phyloP scores from a whole-genome alignment of 345 rosid genomes.

The Eucalyptus sideroxylon region DNA sequence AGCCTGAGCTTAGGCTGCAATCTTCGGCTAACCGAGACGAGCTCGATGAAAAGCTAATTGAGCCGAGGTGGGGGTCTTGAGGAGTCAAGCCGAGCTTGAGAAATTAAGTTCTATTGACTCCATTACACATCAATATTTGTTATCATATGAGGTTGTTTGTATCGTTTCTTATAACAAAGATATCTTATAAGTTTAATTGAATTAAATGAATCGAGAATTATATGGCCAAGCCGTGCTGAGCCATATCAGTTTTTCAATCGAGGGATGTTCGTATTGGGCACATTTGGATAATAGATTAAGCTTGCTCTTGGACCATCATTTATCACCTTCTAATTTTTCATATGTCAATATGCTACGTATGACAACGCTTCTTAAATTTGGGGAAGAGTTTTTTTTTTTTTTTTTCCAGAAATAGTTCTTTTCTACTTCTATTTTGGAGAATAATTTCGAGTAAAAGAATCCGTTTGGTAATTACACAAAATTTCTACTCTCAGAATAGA shows the following conservation, averaged over 20 bases:
- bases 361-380: too few species aligned
- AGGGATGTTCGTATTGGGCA: background rate
- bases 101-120: background rate
- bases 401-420: too few species aligned
- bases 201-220: background rate
- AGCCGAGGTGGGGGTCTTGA: background rate
- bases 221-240: background rate
- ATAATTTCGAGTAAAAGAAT: too few species aligned
- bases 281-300: background rate
- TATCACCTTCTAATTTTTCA: background rate
- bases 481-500: too few species aligned
- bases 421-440: too few species aligned
- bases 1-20: background rate
- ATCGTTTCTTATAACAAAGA: background rate
- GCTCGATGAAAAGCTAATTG: background rate
- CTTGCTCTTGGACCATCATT: background rate
- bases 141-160: background rate
- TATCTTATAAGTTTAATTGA: fast-evolving
- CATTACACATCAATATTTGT: background rate
- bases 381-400: too few species aligned
- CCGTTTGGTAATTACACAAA: too few species aligned
- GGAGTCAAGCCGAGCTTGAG: background rate
- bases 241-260: too few species aligned
- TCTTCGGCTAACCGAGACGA: background rate
- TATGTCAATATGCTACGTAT: too few species aligned